Percentiles rank a stretch among this genome's conserved stretches.
Evolutionary conservation across 164 flowering plant genomes (phyloP).

Genomic region (Warburgia ugandensis): DNA sequence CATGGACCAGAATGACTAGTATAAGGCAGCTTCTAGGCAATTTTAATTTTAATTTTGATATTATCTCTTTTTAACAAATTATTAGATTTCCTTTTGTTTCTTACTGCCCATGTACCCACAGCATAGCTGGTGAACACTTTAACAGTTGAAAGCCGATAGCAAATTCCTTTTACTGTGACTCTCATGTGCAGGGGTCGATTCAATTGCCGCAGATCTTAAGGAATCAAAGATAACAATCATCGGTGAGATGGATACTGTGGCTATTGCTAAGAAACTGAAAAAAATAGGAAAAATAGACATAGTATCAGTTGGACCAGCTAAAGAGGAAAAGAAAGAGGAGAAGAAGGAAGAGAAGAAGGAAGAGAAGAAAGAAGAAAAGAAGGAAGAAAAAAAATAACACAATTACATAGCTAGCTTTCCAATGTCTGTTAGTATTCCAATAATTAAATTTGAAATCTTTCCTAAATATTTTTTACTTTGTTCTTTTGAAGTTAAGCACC

Average conservation of each 20-base stretch:
- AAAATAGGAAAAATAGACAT: constrained; percentile 69
- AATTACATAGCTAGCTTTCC: too few species aligned
- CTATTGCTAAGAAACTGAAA: constrained; percentile 71
- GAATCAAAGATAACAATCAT: constrained; percentile 76
- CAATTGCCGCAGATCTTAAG: constrained; percentile 79
- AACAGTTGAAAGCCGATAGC: not conserved
- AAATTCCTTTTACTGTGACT: not conserved
- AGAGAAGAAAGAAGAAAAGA: constrained; percentile 13
- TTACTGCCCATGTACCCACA: not conserved
- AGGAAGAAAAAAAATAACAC: not conserved
- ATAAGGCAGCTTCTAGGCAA: not conserved
- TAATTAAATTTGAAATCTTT: too few species aligned
- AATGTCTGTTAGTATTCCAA: too few species aligned
- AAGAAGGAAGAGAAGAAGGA: constrained; percentile 48
- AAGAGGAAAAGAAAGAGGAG: constrained; percentile 84
- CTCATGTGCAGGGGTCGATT: constrained; percentile 63
- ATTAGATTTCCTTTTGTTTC: not conserved
- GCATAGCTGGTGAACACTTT: not conserved
- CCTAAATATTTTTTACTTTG: too few species aligned
- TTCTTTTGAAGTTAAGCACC: too few species aligned
- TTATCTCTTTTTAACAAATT: not conserved
- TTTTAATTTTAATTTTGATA: not conserved
- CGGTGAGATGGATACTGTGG: constrained; percentile 77
- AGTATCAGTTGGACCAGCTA: constrained; percentile 87
- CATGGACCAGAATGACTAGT: not conserved